Evolutionary conservation across 169 alveolate genomes (phyloP).

Genomic region (Plasmodium gaboni): DNA sequence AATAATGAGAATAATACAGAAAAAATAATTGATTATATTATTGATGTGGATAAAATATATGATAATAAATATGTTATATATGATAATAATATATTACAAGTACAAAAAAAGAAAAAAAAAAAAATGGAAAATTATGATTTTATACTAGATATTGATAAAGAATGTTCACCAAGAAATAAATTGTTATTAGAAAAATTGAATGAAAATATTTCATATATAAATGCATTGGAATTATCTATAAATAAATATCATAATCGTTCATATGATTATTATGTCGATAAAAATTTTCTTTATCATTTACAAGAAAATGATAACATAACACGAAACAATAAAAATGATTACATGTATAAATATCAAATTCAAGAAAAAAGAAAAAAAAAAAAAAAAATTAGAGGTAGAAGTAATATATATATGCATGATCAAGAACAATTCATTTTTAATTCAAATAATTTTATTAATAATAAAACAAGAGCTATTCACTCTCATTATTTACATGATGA

Average conservation of each 20-base stretch:
- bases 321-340: neutral
- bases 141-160: neutral
- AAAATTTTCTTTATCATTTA: neutral
- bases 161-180: neutral
- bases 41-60: slow-evolving; percentile 49
- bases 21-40: slow-evolving; percentile 11
- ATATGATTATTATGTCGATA: neutral
- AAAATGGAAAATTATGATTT: neutral
- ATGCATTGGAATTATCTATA: neutral
- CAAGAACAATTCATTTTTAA: too few species aligned
- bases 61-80: slow-evolving; percentile 26
- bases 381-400: neutral
- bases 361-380: neutral
- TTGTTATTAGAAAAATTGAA: neutral
- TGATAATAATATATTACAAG: neutral
- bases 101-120: neutral
- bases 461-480: too few species aligned
- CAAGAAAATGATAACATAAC: neutral
- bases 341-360: neutral
- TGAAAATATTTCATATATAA: neutral
- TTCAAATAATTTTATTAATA: too few species aligned
- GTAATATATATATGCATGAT: neutral
- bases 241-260: neutral
- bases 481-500: too few species aligned
- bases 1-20: slow-evolving; percentile 17